These are phyloP conservation scores for Xenoacremonium recifei DNA, from an alignment of 2,329 filamentous ascomycete genomes.

Conservation along the genomic window DNA sequence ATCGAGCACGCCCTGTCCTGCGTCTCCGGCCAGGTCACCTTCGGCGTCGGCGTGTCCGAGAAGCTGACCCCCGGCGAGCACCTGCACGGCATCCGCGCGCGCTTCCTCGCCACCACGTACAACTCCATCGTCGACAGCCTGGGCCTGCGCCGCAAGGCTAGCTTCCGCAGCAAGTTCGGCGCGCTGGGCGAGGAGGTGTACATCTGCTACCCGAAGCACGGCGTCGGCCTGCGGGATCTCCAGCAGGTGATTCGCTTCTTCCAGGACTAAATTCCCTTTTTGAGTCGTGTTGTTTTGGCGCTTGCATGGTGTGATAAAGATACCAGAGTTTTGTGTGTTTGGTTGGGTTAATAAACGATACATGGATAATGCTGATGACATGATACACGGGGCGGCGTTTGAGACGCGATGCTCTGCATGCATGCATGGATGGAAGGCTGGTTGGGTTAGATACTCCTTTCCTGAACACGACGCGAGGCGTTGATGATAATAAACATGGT, in stretches of 20 bases:
- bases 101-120: constrained; percentile 80
- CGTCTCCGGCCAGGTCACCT: constrained; percentile 66
- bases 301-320: background rate
- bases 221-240: constrained; percentile 77
- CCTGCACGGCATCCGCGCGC: constrained; percentile 75
- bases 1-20: constrained; percentile 66
- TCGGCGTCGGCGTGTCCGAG: constrained; percentile 77
- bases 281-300: background rate
- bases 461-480: no score
- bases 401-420: no score
- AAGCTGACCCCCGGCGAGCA: constrained; percentile 78
- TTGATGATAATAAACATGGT: no score
- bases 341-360: no score
- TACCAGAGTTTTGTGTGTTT: no score
- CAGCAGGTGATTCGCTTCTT: constrained; percentile 90
- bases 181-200: constrained; percentile 81
- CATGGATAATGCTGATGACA: no score
- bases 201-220: constrained; percentile 85
- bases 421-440: no score
- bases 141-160: constrained; percentile 78
- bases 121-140: constrained; percentile 79
- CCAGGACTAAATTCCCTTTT: constrained; percentile 62
- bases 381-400: no score
- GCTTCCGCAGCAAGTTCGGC: constrained; percentile 89
- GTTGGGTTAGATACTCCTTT: no score